Conservation (phyloP, 345 rosid species). For the Gossypium australe region DNA sequence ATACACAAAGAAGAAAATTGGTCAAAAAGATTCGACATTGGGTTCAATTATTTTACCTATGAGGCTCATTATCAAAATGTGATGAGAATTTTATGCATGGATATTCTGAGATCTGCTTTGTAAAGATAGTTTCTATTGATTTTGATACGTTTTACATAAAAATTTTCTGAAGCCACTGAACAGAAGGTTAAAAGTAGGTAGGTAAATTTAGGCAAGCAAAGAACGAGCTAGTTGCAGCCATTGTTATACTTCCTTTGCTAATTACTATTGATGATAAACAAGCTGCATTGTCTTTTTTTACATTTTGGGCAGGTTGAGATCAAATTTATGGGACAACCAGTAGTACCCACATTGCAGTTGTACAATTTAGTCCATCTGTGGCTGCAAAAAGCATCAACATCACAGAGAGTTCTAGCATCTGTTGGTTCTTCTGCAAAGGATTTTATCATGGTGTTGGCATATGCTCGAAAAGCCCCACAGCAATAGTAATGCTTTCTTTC, state of each 20-base stretch:
- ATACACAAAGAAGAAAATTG: slow-evolving; percentile 1
- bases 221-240: not conserved
- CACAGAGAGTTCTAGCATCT: slow-evolving; percentile 41
- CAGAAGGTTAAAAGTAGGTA: not conserved
- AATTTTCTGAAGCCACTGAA: not conserved
- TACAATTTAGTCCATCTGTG: slow-evolving; percentile 62
- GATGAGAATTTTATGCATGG: not conserved
- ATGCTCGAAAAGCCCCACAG: slow-evolving; percentile 43
- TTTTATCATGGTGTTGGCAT: slow-evolving; percentile 68
- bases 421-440: slow-evolving; percentile 81
- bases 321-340: slow-evolving; percentile 67
- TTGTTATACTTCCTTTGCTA: not conserved
- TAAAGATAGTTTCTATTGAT: not conserved
- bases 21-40: not conserved
- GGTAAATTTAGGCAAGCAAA: not conserved
- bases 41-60: not conserved
- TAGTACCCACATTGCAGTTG: slow-evolving; percentile 51
- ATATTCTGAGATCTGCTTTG: not conserved
- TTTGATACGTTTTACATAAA: not conserved
- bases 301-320: slow-evolving; percentile 53
- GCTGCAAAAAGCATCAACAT: slow-evolving; percentile 45
- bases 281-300: not conserved
- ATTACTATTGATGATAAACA: not conserved
- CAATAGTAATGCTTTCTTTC: slow-evolving; percentile 12
- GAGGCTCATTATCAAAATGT: not conserved